Evolutionary conservation across 169 alveolate species (phyloP), one percentile per base, ranked within the genome.

Genomic region (Eimeria zaria): DNA sequence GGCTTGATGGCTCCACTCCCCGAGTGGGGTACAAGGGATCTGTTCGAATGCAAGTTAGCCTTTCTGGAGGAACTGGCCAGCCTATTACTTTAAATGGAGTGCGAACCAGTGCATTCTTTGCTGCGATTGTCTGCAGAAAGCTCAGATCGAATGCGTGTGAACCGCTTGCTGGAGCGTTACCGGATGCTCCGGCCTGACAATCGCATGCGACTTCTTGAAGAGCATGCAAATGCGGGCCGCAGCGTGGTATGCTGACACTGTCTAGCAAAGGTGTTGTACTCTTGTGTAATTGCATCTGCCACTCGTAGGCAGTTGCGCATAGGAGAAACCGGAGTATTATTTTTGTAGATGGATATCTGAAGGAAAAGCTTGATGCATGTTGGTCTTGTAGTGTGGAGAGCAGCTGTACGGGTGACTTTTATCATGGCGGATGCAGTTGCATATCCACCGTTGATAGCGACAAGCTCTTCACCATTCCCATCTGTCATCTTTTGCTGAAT

Each of bases 151-250:
- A 2, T 41, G 46, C 93, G 46, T 36, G 93, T 87, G 51, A 8
- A 60, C 4, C 83, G 81, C 24, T 30, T 87, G 44, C 22, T 62
- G 81, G 83, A 71, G 67, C 93, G 93, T 27, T 87, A 87, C 64
- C 55, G 62, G 64, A 62, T 87, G 93, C 93, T 87, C 27, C 93
- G 93, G 46, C 93, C 93, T 33, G 93, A 87, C 41, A 83, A 87
- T 33, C 60, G 93, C 41, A n/a, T 48, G 81, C 64, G 30, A 20
- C 93, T 87, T 87, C 16, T 36, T 58, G 81, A 87, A 14, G 93
- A 41, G 22, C 93, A 87, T 55, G 53, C 55, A 12, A 62, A 30
- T 46, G 58, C 78, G 24, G 93, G 62, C 83, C 44, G 71, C 48
- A 62, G 81, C 30, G 27, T 12, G 58, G 93, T 87, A 55, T 36